Evolutionary conservation across 352 stramenopile genomes (phyloP), one percentile per base, ranked within the genome.

Genomic region (Globisporangium abappressorium): DNA sequence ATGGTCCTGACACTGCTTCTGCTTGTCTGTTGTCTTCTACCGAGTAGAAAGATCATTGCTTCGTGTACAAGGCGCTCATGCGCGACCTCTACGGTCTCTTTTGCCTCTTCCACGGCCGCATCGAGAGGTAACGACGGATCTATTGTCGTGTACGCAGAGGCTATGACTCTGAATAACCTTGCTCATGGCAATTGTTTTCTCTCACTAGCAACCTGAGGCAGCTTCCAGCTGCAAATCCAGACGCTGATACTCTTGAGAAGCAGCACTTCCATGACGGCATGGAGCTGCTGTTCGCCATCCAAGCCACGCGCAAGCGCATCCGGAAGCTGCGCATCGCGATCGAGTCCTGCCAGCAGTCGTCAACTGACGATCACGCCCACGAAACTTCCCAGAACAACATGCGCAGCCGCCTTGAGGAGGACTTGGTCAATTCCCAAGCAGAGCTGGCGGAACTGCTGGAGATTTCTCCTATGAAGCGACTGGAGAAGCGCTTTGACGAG

Each of bases 61-160:
- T 59, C 20, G 75, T 73, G 3, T 81, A 83, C 24, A 60, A 80
- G 41, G 72, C 69, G 9, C 56, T 89, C 34, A 54, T 90, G 14
- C 66, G 67, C n/a, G 66, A 81, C 3, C 53, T 89, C 38, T 85
- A 91, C 71, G 70, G 70, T 47, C 73, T 79, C 36, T 86, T 91
- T 43, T 67, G 81, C 8, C 64, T 90, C 20, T 86, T 91, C 49
- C 69, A 89, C 59, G 81, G 79, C 1, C 75, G 57, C n/a, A 76
- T 91, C 51, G 77, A 85, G 22, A 75, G 68, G 70, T 87, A 65
- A 33, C 1, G 5, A 24, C 18, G 6, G 18, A 2, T 33, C 30
- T 2, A 8, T 2, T 51, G 15, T 9, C 18, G 18, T 51, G 20
- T 22, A 3, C 22, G 20, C 6, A 15, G 20, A 0, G 20, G 41